phyloP scores from a whole-genome alignment of 2,329 filamentous ascomycete species.

The Alternaria sp. region DNA sequence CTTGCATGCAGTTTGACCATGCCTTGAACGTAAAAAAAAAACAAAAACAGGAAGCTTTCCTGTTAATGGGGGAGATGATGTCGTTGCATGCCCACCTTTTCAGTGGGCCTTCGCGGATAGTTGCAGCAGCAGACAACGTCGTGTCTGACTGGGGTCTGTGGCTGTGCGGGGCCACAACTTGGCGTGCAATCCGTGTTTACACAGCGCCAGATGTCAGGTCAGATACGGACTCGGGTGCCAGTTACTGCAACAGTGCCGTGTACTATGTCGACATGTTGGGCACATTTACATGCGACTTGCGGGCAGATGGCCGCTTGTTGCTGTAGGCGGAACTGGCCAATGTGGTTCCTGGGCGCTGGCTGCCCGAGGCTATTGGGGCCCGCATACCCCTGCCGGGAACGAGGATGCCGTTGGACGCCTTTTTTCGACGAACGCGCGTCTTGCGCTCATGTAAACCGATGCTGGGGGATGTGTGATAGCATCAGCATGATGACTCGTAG shows the following conservation, averaged over 20 bases:
- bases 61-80: conserved; percentile 9
- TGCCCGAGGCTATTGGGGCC: conserved; percentile 18
- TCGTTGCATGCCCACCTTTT: neutral
- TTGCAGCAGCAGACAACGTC: conserved; percentile 16
- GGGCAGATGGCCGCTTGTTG: neutral
- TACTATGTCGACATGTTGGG: neutral
- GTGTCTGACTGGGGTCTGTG: conserved; percentile 10
- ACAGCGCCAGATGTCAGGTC: conserved; percentile 5
- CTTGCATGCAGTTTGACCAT: neutral
- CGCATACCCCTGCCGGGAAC: conserved; percentile 17
- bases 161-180: conserved; percentile 11
- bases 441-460: conserved; percentile 8
- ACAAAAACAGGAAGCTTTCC: conserved; percentile 3
- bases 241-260: neutral
- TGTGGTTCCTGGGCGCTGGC: conserved; percentile 10
- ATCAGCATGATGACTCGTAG: conserved; percentile 6
- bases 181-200: conserved; percentile 4
- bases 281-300: neutral
- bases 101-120: conserved; percentile 9
- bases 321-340: neutral
- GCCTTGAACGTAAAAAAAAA: neutral
- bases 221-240: neutral
- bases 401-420: conserved; percentile 15
- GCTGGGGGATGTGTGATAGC: conserved; percentile 9
- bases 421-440: conserved; percentile 28